Evolutionary conservation across 495 filamentous ascomycete genomes (phyloP).

Genomic region (Xylaria nigripes): DNA sequence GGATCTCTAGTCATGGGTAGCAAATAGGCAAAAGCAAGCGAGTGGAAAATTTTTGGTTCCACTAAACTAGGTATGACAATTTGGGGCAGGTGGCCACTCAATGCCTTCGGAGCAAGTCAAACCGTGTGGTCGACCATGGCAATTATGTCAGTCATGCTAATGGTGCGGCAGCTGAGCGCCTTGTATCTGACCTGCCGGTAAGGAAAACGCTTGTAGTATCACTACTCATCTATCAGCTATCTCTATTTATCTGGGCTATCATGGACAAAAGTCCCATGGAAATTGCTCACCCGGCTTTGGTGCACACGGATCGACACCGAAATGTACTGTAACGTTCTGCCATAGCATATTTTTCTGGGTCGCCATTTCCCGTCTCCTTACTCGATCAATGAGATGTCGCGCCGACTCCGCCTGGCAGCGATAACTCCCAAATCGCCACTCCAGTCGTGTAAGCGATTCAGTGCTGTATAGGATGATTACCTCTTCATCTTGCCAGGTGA

Average conservation of each 20-base stretch:
- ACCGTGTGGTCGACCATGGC: no score
- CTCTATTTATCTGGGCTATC: not conserved
- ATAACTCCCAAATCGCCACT: slow-evolving; percentile 15
- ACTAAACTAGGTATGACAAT: no score
- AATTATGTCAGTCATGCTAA: no score
- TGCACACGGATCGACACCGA: slow-evolving; percentile 10
- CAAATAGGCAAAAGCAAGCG: no score
- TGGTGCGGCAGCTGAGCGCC: not conserved
- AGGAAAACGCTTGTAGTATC: not conserved
- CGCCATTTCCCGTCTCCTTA: not conserved
- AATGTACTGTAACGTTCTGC: slow-evolving; percentile 4
- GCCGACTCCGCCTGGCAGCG: slow-evolving; percentile 11
- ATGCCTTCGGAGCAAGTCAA: no score
- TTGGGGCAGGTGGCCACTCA: no score
- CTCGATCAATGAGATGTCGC: not conserved
- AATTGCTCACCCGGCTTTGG: not conserved
- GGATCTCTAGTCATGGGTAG: no score
- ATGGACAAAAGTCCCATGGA: not conserved
- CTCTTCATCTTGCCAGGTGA: slow-evolving; percentile 8
- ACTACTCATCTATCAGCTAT: not conserved
- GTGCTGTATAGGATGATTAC: not conserved
- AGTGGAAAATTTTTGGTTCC: no score
- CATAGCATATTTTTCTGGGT: not conserved
- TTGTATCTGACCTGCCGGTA: not conserved
- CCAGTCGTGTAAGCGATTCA: not conserved